Evolutionary conservation across 495 filamentous ascomycete genomes (phyloP), one percentile per base, ranked within the genome.

Genomic region (Saxophila tyrrhenica): DNA sequence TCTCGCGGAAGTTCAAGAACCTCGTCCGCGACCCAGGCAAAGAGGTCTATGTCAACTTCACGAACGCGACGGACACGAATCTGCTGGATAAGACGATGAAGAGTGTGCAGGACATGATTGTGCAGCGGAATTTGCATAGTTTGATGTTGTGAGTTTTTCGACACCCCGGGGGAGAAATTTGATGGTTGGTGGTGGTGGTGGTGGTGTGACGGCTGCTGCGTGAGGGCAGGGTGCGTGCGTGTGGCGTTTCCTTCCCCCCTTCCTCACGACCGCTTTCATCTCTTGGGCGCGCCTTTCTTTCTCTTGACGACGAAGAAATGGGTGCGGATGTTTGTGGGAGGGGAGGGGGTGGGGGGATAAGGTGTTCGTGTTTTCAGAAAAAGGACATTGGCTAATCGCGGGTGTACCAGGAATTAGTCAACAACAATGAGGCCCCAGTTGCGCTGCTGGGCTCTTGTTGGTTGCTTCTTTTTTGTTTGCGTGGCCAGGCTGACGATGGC

Each of bases 71-170:
- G 10, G 90, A 96, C 68, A 96, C 90, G n/a, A 92, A 94, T 65
- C 71, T 98, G 50, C 75, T 98, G 51, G 96, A 95, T 72, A 94
- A 91, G 60, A 98, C 92, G 22, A 98, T 98, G 92, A 78, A 80
- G 51, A 94, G 86, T 24, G 92, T 98, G 32, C 92, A 97, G 66
- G 92, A 98, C 66, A 98, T 97, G 86, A 97, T 98, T 69, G 91
- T 98, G 61, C 92, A 98, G 74, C 85, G 89, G 69, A 98, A 98
- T 69, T 76, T 98, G 54, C 87, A 95, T 72, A 84, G 85, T 65
- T 73, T 98, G 62, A 94, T 98, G 64, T 80, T 97, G 73, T 98
- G 80, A 89, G 54, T 41, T 22, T 11, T n/a, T n/a, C n/a, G 10
- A 39, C n/a, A 49, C 56, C 48, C 48, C 25, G 53, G 56, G 41